Percentiles rank a stretch among this genome's conserved stretches.
Conservation (phyloP, 345 rosid genomes). For the Gossypium longicalyx region DNA sequence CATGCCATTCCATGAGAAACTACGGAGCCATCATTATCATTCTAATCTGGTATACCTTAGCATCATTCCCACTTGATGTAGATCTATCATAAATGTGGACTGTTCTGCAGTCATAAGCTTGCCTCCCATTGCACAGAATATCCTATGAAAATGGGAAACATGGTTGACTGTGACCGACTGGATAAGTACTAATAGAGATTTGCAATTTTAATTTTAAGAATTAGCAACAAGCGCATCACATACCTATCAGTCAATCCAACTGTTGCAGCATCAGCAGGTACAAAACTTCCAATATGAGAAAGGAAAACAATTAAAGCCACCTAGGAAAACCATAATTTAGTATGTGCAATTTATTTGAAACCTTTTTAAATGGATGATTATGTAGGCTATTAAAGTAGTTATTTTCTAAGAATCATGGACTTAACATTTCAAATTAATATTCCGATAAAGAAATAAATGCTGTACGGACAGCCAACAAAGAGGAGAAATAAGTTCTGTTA, state of each 20-base stretch:
- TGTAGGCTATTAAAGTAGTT: background rate
- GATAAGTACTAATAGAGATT: background rate
- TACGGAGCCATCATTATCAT: background rate
- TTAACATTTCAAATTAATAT: background rate
- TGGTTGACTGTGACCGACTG: constrained; percentile 13
- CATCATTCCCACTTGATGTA: constrained; percentile 98
- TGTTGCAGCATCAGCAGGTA: constrained; percentile 93
- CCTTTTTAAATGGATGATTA: background rate
- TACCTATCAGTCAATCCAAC: constrained; percentile 96
- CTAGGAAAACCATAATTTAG: constrained; percentile 33
- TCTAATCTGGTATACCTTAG: constrained; percentile 48
- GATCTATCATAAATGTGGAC: constrained; percentile 95
- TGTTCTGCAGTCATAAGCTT: constrained; percentile 87
- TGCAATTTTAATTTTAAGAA: constrained; percentile 11
- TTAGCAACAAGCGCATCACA: constrained; percentile 12
- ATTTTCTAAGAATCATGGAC: background rate
- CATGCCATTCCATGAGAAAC: background rate
- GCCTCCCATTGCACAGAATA: constrained; percentile 94
- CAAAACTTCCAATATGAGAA: constrained; percentile 96
- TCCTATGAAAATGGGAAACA: constrained; percentile 43
- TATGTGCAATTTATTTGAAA: constrained; percentile 5
- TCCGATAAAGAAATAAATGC: background rate
- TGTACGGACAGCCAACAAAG: background rate
- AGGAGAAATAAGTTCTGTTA: background rate
- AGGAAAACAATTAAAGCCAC: constrained; percentile 94